These are phyloP conservation scores for Cinnamomum chago DNA, from an alignment of 164 flowering plant species.

Conservation along the genomic window DNA sequence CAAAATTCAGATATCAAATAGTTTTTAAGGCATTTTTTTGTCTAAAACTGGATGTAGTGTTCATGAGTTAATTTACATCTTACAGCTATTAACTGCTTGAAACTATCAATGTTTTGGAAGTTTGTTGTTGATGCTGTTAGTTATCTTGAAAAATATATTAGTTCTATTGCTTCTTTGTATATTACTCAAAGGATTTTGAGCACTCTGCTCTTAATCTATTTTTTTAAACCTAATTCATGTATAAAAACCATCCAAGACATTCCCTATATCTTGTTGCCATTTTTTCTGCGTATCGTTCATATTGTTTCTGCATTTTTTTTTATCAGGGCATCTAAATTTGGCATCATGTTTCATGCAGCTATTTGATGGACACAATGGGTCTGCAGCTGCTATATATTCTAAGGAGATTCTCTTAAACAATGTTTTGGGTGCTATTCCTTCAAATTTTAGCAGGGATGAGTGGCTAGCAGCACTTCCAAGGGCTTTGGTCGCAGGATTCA, in stretches of 20 bases:
- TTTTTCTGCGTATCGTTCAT: background rate
- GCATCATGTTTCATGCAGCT: slow-evolving; percentile 47
- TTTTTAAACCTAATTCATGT: background rate
- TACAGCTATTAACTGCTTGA: background rate
- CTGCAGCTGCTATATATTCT: slow-evolving; percentile 88
- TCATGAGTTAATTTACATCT: background rate
- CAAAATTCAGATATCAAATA: no score
- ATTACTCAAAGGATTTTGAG: background rate
- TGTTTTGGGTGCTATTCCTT: slow-evolving; percentile 75
- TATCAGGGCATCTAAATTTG: background rate
- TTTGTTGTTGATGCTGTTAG: background rate
- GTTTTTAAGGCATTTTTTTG: no score
- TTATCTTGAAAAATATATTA: background rate
- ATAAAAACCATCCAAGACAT: background rate
- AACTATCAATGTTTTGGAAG: background rate
- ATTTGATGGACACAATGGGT: slow-evolving; percentile 98
- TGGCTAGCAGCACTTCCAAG: slow-evolving; percentile 91
- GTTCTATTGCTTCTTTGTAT: background rate
- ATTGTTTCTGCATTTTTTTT: background rate
- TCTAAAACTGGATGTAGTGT: background rate
- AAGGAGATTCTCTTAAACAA: slow-evolving; percentile 89
- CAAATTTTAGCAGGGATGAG: slow-evolving; percentile 86
- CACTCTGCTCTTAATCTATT: background rate
- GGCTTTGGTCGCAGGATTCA: slow-evolving; percentile 96
- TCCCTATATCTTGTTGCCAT: background rate